These are phyloP conservation scores for Penicillium paxilli DNA, from an alignment of 495 filamentous ascomycete genomes.

Conservation along the genomic window DNA sequence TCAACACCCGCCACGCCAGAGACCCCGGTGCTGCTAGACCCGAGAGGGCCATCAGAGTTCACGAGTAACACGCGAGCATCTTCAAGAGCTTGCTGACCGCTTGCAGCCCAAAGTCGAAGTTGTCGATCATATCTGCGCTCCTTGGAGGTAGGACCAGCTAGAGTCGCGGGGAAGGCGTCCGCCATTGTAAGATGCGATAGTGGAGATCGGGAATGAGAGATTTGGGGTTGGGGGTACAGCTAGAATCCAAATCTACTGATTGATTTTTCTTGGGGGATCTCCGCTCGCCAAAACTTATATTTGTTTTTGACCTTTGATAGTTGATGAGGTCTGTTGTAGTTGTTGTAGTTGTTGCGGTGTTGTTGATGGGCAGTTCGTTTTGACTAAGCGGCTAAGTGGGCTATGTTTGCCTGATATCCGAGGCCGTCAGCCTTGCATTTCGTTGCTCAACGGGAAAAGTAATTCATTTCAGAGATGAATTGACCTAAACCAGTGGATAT, in stretches of 20 bases:
- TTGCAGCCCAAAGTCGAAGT: conserved; percentile 92
- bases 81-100: conserved; percentile 86
- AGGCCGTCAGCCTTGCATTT: not conserved
- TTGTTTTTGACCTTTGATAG: not conserved
- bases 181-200: conserved; percentile 32
- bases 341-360: no score
- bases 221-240: not conserved
- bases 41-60: conserved; percentile 60
- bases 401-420: not conserved
- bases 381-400: conserved; percentile 14
- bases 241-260: no score
- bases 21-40: conserved; percentile 45
- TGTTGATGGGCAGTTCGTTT: conserved; percentile 6
- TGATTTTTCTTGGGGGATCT: no score
- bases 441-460: no score
- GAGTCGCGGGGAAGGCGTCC: conserved; percentile 36
- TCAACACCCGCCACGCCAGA: conserved; percentile 85
- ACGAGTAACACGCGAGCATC: conserved; percentile 84
- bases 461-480: no score
- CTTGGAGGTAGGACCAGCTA: conserved; percentile 70
- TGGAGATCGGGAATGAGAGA: not conserved
- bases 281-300: not conserved
- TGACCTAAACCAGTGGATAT: no score
- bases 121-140: conserved; percentile 96
- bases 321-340: not conserved